Percentiles rank a stretch among this genome's conserved stretches.
These are phyloP conservation scores for Cylindrotheca fusiformis DNA, from an alignment of 108 stramenopile genomes.

Conservation along the genomic window DNA sequence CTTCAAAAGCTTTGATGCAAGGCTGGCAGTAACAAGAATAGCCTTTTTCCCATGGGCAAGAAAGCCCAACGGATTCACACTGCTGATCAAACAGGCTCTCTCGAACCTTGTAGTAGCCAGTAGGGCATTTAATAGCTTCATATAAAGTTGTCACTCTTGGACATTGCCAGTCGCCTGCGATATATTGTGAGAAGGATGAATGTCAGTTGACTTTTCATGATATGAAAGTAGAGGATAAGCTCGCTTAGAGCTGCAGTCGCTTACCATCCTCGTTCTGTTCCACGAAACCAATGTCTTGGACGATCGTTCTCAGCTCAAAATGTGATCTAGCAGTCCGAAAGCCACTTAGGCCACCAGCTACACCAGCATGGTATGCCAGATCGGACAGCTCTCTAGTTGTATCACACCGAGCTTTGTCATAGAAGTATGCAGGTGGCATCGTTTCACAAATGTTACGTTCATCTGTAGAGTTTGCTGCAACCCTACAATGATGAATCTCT, in stretches of 20 bases:
- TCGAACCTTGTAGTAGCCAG: conserved; percentile 1
- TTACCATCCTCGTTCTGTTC: neutral
- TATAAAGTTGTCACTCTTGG: neutral
- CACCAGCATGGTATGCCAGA: neutral
- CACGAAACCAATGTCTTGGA: conserved; percentile 29
- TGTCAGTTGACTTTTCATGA: too few relatives aligned
- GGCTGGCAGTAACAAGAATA: conserved; percentile 4
- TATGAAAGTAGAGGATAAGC: too few relatives aligned
- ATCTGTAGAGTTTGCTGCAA: neutral
- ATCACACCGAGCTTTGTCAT: conserved; percentile 4
- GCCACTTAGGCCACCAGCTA: conserved; percentile 12
- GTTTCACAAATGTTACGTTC: neutral
- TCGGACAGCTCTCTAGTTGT: conserved; percentile 7
- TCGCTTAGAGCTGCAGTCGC: neutral
- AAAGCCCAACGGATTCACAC: neutral
- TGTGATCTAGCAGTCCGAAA: conserved; percentile 27
- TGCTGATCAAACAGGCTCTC: neutral
- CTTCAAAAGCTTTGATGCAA: conserved; percentile 16
- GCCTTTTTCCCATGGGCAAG: neutral
- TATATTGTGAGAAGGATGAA: too few relatives aligned
- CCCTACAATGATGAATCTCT: conserved; percentile 3
- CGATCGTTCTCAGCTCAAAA: conserved; percentile 34
- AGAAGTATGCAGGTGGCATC: neutral
- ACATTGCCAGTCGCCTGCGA: too few relatives aligned
- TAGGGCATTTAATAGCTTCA: conserved; percentile 1